Conservation (phyloP, 768 basidiomycete species). For the Chalciporus chontae region DNA sequence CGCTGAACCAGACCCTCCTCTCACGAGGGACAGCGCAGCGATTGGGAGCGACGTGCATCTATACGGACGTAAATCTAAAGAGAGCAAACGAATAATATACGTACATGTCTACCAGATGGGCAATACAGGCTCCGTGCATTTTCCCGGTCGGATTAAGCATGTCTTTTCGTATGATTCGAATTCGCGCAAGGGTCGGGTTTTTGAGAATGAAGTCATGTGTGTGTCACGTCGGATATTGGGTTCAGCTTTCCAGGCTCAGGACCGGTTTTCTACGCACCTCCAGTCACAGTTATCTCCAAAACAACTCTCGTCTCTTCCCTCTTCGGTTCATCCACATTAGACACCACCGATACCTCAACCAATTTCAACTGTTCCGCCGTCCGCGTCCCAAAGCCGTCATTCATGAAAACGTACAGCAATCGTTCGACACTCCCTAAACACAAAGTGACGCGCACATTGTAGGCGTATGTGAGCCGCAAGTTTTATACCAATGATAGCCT, state of each 20-base stretch:
- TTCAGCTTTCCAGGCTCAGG: not conserved
- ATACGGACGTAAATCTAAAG: not conserved
- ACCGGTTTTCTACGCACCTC: conserved; percentile 34
- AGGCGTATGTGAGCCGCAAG: conserved; percentile 32
- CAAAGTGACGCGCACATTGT: conserved; percentile 3
- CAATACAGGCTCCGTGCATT: conserved; percentile 41
- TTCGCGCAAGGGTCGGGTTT: not conserved
- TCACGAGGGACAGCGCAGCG: conserved; percentile 30
- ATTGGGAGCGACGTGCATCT: conserved; percentile 45
- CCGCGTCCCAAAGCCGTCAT: conserved; percentile 19
- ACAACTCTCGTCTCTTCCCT: conserved; percentile 38
- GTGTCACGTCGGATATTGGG: too few species aligned
- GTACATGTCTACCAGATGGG: conserved; percentile 48
- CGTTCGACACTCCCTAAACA: conserved; percentile 37
- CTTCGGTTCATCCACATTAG: conserved; percentile 34
- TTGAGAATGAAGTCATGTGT: too few species aligned
- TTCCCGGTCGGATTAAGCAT: conserved; percentile 39
- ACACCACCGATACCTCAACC: conserved; percentile 38
- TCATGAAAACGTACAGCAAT: conserved; percentile 35
- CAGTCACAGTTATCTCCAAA: conserved; percentile 41
- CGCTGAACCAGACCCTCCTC: conserved; percentile 25
- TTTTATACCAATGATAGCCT: too few species aligned
- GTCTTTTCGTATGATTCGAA: conserved; percentile 39
- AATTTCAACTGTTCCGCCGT: conserved; percentile 15
- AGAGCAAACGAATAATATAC: conserved; percentile 9